phyloP scores from a whole-genome alignment of 352 stramenopile species.

The Pythium phragmitis region DNA sequence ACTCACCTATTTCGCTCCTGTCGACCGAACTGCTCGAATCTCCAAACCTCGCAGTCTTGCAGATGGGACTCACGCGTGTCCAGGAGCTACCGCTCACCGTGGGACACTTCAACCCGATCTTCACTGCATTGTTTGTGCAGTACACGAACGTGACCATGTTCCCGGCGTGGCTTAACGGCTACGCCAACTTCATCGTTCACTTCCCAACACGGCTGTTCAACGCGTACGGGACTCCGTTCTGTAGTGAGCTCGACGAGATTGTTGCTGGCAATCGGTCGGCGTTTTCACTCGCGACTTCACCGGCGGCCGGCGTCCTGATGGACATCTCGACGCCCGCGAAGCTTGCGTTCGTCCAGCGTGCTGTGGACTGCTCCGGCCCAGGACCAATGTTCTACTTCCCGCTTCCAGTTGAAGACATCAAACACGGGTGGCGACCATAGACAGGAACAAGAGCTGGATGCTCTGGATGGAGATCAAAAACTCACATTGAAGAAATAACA shows the following conservation, averaged over 20 bases:
- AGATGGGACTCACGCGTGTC: constrained; percentile 8
- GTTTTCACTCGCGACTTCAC: background rate
- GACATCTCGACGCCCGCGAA: constrained; percentile 8
- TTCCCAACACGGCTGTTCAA: constrained; percentile 10
- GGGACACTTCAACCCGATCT: background rate
- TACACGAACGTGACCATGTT: constrained; percentile 16
- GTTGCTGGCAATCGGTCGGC: background rate
- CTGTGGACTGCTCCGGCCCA: constrained; percentile 4
- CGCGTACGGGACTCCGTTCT: constrained; percentile 12
- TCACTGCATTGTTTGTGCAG: constrained; percentile 10
- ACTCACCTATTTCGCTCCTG: constrained; percentile 1
- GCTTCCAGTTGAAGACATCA: constrained; percentile 1
- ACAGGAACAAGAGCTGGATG: no score
- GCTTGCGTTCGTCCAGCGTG: constrained; percentile 3
- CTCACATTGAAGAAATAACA: background rate
- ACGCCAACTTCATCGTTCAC: background rate
- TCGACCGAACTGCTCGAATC: constrained; percentile 10
- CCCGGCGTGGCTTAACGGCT: constrained; percentile 11
- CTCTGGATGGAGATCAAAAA: no score
- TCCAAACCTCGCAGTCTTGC: constrained; percentile 8
- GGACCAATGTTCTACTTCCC: constrained; percentile 7
- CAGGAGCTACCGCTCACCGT: constrained; percentile 5
- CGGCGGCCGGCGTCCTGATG: constrained; percentile 2
- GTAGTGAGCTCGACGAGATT: constrained; percentile 13
- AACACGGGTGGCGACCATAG: constrained; percentile 2